Evolutionary conservation across 331 rosid species (phyloP).

Genomic region (Ulmus americana): DNA sequence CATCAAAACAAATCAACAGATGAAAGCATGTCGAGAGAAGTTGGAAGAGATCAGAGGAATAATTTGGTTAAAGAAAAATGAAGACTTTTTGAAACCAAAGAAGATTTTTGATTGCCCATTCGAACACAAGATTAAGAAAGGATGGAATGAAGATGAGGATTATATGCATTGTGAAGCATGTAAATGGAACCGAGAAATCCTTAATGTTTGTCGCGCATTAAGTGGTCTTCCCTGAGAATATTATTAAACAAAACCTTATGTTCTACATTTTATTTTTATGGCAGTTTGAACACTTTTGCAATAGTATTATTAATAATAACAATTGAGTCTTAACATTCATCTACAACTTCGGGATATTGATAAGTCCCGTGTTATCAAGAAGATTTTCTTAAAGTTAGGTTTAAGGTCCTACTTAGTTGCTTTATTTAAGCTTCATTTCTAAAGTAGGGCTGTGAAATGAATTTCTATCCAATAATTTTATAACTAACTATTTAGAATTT

Average conservation of each 20-base stretch:
- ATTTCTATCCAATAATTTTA: too few species aligned
- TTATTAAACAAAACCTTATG: background rate
- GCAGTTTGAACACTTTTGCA: too few species aligned
- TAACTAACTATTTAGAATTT: too few species aligned
- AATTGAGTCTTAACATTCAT: too few species aligned
- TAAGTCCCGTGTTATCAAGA: too few species aligned
- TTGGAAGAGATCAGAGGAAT: background rate
- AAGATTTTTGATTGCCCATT: background rate
- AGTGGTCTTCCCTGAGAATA: background rate
- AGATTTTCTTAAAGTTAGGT: too few species aligned
- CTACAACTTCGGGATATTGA: too few species aligned
- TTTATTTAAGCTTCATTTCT: too few species aligned
- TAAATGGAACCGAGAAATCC: background rate
- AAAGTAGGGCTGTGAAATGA: too few species aligned
- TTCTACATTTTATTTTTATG: slow-evolving; percentile 23
- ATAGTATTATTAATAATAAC: too few species aligned
- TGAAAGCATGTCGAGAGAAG: background rate
- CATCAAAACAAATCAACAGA: background rate
- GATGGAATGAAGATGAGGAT: background rate
- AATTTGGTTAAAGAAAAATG: background rate
- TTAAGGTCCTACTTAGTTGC: too few species aligned
- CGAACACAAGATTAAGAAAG: background rate
- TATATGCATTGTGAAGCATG: background rate
- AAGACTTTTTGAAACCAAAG: background rate
- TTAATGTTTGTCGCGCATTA: too few species aligned